Percentiles rank a stretch among this genome's conserved stretches.
phyloP scores from a whole-genome alignment of 257 asterid species.

The Thymus quinquecostatus region DNA sequence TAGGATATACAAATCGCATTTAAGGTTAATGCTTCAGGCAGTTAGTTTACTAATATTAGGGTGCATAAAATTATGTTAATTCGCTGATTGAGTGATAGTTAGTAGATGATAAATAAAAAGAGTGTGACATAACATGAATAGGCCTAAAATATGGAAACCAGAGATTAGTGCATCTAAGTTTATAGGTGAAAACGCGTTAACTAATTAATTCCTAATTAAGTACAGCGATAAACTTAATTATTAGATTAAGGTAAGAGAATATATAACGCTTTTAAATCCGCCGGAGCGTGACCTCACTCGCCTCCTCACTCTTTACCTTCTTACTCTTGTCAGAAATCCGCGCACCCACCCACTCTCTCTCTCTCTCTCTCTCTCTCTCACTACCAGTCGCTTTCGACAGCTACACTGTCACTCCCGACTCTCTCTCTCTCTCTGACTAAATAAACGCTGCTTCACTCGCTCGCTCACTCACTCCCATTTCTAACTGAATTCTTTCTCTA shows the following conservation, averaged over 20 bases:
- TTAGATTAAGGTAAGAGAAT: background rate
- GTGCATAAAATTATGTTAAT: too few relatives aligned
- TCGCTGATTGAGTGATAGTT: too few relatives aligned
- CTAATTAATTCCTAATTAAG: constrained; percentile 1
- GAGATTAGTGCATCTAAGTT: background rate
- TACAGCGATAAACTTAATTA: too few relatives aligned
- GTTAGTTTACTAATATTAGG: too few relatives aligned
- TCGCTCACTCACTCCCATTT: constrained; percentile 25
- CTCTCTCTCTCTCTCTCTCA: constrained; percentile 7
- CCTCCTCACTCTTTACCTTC: background rate
- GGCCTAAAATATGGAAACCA: background rate
- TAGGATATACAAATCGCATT: too few relatives aligned
- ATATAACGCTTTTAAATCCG: background rate
- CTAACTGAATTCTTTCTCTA: constrained; percentile 27
- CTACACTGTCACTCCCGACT: constrained; percentile 25
- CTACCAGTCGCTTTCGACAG: constrained; percentile 34
- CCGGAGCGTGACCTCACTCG: constrained; percentile 33
- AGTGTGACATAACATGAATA: background rate
- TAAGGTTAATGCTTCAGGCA: too few relatives aligned
- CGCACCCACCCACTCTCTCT: background rate
- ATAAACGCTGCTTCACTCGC: constrained; percentile 38
- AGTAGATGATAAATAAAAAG: background rate
- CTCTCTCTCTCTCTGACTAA: constrained; percentile 31
- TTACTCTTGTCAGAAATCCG: constrained; percentile 13
- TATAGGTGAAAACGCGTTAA: constrained; percentile 9